phyloP scores from a whole-genome alignment of 768 basidiomycete species.

The Tylopilus subfusipes region DNA sequence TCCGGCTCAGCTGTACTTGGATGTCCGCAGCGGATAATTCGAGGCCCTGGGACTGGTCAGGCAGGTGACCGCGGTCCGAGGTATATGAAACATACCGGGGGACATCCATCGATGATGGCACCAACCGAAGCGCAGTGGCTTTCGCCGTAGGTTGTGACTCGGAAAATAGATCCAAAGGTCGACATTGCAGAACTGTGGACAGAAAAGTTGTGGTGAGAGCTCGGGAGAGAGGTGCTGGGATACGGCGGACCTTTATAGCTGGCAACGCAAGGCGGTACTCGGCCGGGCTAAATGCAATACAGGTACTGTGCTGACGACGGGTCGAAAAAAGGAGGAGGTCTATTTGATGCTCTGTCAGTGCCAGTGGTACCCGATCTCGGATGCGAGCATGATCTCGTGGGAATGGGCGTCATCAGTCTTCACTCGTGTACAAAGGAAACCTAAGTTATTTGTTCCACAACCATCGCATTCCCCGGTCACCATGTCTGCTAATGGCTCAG shows the following conservation, averaged over 20 bases:
- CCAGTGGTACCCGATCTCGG: no score
- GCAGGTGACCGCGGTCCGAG: constrained; percentile 6
- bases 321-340: background rate
- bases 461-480: background rate
- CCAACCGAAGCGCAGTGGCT: constrained; percentile 97
- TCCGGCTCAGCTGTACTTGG: constrained; percentile 84
- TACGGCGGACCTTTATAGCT: constrained; percentile 22
- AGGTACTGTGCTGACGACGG: background rate
- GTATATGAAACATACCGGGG: constrained; percentile 61
- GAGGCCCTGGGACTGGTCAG: constrained; percentile 60
- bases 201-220: constrained; percentile 12
- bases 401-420: constrained; percentile 10
- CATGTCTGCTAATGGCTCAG: constrained; percentile 27
- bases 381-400: constrained; percentile 14
- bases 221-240: background rate
- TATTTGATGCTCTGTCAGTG: no score
- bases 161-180: constrained; percentile 85
- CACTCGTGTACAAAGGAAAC: background rate
- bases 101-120: constrained; percentile 95
- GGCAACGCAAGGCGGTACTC: constrained; percentile 24
- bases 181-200: constrained; percentile 60
- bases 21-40: constrained; percentile 77
- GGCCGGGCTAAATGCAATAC: constrained; percentile 18
- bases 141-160: constrained; percentile 97
- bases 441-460: constrained; percentile 1